phyloP scores from a whole-genome alignment of 345 rosid species.

The Acer saccharum region DNA sequence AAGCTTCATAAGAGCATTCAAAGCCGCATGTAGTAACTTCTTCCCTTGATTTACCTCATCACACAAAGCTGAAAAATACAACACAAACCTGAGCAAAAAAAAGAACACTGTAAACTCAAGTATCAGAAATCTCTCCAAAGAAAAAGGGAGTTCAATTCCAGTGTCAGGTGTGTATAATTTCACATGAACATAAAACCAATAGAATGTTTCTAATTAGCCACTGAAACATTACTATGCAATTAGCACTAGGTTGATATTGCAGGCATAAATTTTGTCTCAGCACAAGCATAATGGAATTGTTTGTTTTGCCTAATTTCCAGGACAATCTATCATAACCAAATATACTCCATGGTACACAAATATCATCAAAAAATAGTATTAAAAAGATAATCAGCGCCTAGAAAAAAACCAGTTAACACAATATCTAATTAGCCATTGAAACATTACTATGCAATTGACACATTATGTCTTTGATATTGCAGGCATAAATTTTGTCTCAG shows the following conservation, averaged over 20 bases:
- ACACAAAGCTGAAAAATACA: constrained; percentile 79
- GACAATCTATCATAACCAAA: neutral
- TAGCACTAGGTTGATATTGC: neutral
- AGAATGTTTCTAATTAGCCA: neutral
- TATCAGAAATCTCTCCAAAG: too few species aligned
- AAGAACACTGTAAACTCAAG: neutral
- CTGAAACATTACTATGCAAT: neutral
- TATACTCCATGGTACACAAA: neutral
- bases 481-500: neutral
- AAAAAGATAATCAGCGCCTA: neutral
- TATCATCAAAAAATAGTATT: neutral
- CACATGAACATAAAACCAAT: neutral
- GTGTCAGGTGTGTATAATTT: neutral
- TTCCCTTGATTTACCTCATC: constrained; percentile 63
- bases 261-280: constrained; percentile 1
- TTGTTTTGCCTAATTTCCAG: neutral
- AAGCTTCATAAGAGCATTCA: constrained; percentile 41
- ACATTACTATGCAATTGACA: neutral
- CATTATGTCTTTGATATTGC: neutral
- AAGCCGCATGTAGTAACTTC: constrained; percentile 52
- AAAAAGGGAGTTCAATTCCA: too few species aligned
- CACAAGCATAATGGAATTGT: neutral
- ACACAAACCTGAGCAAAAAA: constrained; percentile 65
- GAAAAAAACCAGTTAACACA: neutral
- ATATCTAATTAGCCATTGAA: neutral